Base-by-base conservation (phyloP, 805 yeast species). In the Nakazawaea wickerhamii region DNA sequence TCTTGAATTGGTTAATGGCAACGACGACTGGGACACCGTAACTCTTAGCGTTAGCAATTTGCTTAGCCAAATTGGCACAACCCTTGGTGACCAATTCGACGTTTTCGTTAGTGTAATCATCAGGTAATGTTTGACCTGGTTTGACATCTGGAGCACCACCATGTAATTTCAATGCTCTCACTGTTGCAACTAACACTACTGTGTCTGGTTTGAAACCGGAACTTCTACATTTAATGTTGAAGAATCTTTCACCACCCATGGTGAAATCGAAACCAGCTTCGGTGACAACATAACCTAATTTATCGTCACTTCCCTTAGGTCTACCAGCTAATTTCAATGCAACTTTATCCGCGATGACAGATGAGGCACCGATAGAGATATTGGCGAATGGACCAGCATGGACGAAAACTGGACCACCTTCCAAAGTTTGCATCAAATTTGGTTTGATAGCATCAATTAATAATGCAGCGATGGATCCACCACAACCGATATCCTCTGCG, bases 371-470 rank as follows among this genome's bases (percentile, higher is more conserved):
- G 55, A 84, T 84, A 30, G 93, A 84, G 50, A 84, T 84, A 61
- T 84, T 84, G 55, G 95, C 95, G 58, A 84, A 84, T 47, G 95
- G 95, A 49, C 95, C 95, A 38, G 93, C 93, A 59, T 84, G 95
- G 38, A 84, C 87, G 54, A 84, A 76, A 15, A 84, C 95, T 20
- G 95, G 95, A 19, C 93, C 83, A 52, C 93, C 93, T 65, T 84
- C 95, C 57, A 84, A 72, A 27, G 93, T 82, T 69, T 84, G 95
- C 95, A 84, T 84, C 59, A 84, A 68, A 55, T 84, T 84, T 50
- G 95, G 95, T 60, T 84, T 84, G 52, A 84, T 76, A 14, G 91
- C 88, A 60, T 84, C 95, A 61, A 82, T 84, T 56, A 84, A 68
- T 53, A 84, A 65, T 2, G 91, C 93, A 46, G 91, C 80, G 60